Evolutionary conservation across 75 land plant species (phyloP), one percentile per base, ranked within the genome.

Genomic region (Cryptomeria japonica): DNA sequence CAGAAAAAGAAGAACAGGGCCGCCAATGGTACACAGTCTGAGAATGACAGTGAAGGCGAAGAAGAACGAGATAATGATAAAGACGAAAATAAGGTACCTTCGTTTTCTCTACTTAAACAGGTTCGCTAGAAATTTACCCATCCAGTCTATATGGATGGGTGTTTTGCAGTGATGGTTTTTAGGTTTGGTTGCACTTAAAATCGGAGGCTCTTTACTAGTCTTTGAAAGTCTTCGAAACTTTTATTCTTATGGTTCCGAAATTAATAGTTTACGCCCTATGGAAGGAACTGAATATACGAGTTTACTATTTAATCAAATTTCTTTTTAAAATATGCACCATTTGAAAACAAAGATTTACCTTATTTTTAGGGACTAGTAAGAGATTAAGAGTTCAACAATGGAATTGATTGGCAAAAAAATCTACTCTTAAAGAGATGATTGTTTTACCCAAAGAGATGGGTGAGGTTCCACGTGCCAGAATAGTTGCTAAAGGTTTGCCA

Each of bases 1-100:
- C 97, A 96, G 98, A 98, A 98, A 96, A 98, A 98, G 70, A 88
- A 87, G 87, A 93, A 90, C 86, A 88, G 86, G 25, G 80, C 79
- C 14, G 25, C 88, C 11, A 84, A 58, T 51, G 88, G n/a, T 19
- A 75, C 41, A 76, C 92, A 83, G 9, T 89, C 89, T 28, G 90
- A 90, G 7, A 92, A 90, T 28, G 91, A 83, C 82, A 92, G 87
- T 47, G 93, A 89, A 76, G 89, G 51, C 12, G 94, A 86, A 22
- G 91, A 88, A 32, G 87, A 89, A 41, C 72, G 39, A 39, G 88
- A 56, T 37, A 89, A 89, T 38, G 90, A 84, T 18, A 86, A 84
- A 53, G 90, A 91, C 83, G 84, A 88, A 72, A 36, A 55, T 2
- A 92, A 87, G 84, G 84, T 82, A 46, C 28, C 15, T 79, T 51